Percentiles rank a stretch among this genome's conserved stretches.
Evolutionary conservation across 2,329 filamentous ascomycete genomes (phyloP).

Genomic region (Penicillium thymicola): DNA sequence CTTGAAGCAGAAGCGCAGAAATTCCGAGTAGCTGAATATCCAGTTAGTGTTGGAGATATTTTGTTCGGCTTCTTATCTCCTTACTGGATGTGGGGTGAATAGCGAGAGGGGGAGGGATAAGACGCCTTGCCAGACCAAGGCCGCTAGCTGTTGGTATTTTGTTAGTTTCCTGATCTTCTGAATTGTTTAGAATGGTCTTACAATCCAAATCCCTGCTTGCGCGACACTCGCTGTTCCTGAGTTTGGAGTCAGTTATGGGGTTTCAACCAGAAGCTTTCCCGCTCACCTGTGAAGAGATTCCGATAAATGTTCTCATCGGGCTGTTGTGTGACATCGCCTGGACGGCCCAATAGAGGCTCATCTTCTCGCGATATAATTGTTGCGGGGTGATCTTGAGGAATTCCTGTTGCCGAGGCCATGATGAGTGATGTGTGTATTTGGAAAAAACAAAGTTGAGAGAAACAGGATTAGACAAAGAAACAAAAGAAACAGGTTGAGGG

Average conservation of each 20-base stretch:
- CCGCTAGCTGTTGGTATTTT: conserved; percentile 53
- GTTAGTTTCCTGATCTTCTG: neutral
- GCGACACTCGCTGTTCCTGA: conserved; percentile 77
- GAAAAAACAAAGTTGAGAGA: neutral
- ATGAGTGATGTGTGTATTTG: neutral
- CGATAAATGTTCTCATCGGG: conserved; percentile 61
- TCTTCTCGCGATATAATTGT: conserved; percentile 51
- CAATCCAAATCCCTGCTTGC: conserved; percentile 72
- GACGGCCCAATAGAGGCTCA: conserved; percentile 67
- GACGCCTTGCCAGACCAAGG: conserved; percentile 74
- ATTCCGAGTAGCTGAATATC: conserved; percentile 45
- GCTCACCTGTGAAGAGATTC: conserved; percentile 72
- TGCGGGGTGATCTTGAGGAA: conserved; percentile 54
- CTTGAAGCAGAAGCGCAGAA: conserved; percentile 68
- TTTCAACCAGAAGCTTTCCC: neutral
- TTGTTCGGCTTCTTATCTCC: conserved; percentile 30
- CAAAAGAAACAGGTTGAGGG: neutral
- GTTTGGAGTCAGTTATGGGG: neutral
- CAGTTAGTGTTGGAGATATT: neutral
- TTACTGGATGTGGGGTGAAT: conserved; percentile 84
- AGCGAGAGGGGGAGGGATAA: conserved; percentile 69
- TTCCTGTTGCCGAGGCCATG: conserved; percentile 69
- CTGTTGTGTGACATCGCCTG: conserved; percentile 70
- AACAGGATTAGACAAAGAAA: neutral
- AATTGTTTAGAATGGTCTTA: conserved; percentile 32